A percentile compares a stretch with the other conserved stretches of the same genome.
Conservation (phyloP, 2,329 filamentous ascomycete genomes). For the Fusarium sp. region DNA sequence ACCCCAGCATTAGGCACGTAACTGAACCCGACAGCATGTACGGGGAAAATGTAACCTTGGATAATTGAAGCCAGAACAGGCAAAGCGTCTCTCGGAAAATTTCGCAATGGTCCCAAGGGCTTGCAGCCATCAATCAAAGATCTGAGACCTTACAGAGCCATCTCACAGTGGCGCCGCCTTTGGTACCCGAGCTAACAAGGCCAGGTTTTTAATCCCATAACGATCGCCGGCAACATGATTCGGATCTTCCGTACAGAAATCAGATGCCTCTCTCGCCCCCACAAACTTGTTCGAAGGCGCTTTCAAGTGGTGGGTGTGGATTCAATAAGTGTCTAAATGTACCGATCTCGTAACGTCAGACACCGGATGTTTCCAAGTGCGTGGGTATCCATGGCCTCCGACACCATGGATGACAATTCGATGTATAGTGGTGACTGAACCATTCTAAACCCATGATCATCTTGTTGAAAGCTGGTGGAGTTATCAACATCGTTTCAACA, state of each 20-base stretch:
- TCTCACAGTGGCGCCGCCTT: constrained; percentile 31
- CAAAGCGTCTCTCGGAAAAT: constrained; percentile 42
- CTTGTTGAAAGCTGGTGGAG: not conserved
- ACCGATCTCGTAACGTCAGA: not conserved
- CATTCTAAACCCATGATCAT: not conserved
- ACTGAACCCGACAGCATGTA: too few relatives aligned
- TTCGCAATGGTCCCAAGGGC: constrained; percentile 35
- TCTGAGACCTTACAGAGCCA: constrained; percentile 37
- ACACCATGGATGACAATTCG: constrained; percentile 6
- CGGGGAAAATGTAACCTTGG: too few relatives aligned
- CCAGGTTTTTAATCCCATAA: not conserved
- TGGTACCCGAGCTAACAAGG: constrained; percentile 1
- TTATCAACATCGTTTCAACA: constrained; percentile 1
- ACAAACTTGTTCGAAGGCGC: not conserved
- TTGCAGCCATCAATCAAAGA: constrained; percentile 25
- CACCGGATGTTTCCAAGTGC: not conserved
- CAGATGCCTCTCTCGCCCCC: not conserved
- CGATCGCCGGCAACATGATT: not conserved
- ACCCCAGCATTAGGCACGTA: too few relatives aligned
- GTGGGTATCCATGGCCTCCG: not conserved
- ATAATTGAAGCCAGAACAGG: constrained; percentile 7
- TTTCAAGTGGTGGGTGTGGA: not conserved
- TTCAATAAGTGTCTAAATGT: not conserved
- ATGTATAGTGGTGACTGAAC: not conserved
- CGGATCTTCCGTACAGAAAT: not conserved